Evolutionary conservation across 345 rosid species (phyloP).

Genomic region (Aegle marmelos): DNA sequence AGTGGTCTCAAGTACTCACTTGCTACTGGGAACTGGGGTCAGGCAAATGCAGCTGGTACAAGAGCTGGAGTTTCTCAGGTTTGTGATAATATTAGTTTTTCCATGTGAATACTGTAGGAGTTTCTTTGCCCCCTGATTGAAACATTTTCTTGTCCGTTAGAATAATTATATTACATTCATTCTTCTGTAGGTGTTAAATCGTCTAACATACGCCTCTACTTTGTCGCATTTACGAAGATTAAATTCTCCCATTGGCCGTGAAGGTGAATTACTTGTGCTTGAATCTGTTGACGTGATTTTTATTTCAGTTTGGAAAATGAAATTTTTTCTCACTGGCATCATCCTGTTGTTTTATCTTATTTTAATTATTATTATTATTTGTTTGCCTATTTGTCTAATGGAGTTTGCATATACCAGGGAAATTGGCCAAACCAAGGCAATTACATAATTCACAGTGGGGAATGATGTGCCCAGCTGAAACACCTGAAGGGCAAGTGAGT

Average conservation of each 20-base stretch:
- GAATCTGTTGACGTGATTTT: not conserved
- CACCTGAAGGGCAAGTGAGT: conserved; percentile 99
- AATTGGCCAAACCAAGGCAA: conserved; percentile 97
- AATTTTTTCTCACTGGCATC: not conserved
- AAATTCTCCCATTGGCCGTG: conserved; percentile 98
- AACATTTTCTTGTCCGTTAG: not conserved
- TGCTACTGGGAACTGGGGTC: conserved; percentile 99
- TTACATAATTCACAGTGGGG: conserved; percentile 99
- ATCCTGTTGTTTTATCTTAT: not conserved
- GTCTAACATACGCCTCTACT: conserved; percentile 93
- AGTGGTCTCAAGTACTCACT: conserved; percentile 96
- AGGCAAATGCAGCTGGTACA: conserved; percentile 99
- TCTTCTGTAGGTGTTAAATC: conserved; percentile 70
- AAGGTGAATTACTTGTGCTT: conserved; percentile 53
- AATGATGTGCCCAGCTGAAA: conserved; percentile 99
- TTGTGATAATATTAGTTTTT: conserved; percentile 8
- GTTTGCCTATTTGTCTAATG: conserved; percentile 9
- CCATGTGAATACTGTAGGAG: not conserved
- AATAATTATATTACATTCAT: conserved; percentile 6
- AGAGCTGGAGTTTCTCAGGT: conserved; percentile 99
- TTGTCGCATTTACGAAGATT: conserved; percentile 93
- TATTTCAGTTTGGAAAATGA: conserved; percentile 10
- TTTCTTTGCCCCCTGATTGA: not conserved
- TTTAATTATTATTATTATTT: not conserved
- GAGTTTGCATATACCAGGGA: conserved; percentile 49